These are phyloP conservation scores for Vigna trinervia DNA, from an alignment of 306 rosid genomes.

Conservation along the genomic window DNA sequence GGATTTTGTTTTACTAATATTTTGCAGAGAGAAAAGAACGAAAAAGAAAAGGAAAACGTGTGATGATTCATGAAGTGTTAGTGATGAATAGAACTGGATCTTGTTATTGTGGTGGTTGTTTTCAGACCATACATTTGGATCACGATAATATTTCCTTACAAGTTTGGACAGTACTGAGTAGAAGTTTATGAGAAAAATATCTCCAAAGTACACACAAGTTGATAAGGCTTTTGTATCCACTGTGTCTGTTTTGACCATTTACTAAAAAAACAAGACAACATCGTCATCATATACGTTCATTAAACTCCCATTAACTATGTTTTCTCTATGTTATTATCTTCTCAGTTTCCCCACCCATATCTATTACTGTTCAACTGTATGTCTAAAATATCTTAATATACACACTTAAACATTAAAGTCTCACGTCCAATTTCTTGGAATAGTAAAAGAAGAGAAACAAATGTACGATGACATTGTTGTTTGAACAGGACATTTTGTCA, in stretches of 20 bases:
- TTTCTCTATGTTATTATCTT: neutral
- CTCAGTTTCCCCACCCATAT: no score
- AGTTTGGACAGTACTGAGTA: conserved; percentile 48
- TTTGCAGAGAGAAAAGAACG: neutral
- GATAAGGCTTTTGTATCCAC: conserved; percentile 41
- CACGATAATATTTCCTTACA: conserved; percentile 2
- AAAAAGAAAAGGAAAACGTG: neutral
- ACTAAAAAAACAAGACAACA: conserved; percentile 59
- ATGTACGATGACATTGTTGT: no score
- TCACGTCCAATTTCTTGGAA: no score
- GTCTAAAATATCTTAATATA: no score
- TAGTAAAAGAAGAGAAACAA: no score
- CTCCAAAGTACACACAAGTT: conserved; percentile 46
- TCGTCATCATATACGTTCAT: conserved; percentile 25
- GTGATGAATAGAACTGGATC: neutral
- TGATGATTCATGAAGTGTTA: conserved; percentile 10
- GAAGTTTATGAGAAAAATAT: conserved; percentile 10
- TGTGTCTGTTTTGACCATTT: conserved; percentile 63
- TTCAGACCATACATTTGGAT: conserved; percentile 58
- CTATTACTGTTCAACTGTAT: no score
- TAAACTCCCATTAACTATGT: conserved; percentile 4
- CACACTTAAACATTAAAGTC: no score
- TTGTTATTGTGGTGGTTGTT: conserved; percentile 39
- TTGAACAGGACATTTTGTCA: no score
- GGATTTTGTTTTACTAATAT: neutral